Conservation (phyloP, 2,329 filamentous ascomycete species). For the Graphiopsis chlorocephala region DNA sequence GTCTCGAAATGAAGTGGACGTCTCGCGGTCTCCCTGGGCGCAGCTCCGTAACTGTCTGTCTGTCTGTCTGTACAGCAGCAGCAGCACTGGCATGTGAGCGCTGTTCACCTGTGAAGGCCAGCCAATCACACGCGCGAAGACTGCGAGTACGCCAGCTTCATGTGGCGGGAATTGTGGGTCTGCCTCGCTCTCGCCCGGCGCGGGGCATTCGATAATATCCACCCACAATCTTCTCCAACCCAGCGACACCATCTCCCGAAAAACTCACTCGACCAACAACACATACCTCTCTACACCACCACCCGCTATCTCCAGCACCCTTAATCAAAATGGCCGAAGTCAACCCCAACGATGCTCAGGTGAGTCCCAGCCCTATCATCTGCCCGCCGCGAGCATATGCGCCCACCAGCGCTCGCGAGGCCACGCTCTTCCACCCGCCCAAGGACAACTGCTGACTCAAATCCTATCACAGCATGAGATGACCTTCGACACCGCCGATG, state of each 20-base stretch:
- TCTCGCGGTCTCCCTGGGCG: not conserved
- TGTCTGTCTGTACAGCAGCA: no score
- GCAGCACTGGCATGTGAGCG: constrained; percentile 10
- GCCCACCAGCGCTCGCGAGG: not conserved
- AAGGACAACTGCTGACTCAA: constrained; percentile 20
- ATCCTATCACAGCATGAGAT: constrained; percentile 51
- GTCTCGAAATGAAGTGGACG: not conserved
- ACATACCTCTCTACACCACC: constrained; percentile 13
- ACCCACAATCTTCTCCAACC: constrained; percentile 16
- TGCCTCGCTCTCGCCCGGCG: constrained; percentile 1
- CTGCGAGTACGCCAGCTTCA: constrained; percentile 1
- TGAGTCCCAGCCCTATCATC: constrained; percentile 15
- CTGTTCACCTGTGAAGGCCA: not conserved
- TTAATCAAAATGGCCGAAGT: constrained; percentile 25
- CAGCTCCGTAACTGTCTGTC: not conserved
- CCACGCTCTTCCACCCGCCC: constrained; percentile 3
- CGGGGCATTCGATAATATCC: constrained; percentile 11
- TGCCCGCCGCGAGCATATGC: not conserved
- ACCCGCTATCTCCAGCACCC: constrained; percentile 2
- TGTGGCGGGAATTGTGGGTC: constrained; percentile 3
- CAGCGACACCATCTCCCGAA: constrained; percentile 13
- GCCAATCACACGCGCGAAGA: not conserved
- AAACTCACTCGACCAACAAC: constrained; percentile 16
- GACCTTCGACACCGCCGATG: constrained; percentile 90
- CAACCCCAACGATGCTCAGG: constrained; percentile 29